Evolutionary conservation across 164 flowering plant genomes (phyloP), one percentile per base, ranked within the genome.

Genomic region (Tetrastigma voinierianum): DNA sequence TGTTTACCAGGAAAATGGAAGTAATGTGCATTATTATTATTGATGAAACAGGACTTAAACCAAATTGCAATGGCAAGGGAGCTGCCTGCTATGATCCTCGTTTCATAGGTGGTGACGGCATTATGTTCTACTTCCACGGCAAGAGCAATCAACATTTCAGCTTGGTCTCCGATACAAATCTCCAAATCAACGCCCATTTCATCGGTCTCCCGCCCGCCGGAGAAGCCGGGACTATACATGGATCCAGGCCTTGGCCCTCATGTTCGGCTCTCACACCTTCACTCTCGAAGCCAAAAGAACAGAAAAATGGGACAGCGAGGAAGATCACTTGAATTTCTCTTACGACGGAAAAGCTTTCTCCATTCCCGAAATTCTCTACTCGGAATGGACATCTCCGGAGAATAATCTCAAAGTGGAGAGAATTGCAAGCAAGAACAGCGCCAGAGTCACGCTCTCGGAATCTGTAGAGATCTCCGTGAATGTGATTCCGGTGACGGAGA

Each of bases 121-220:
- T 78, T 23, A 61, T 73, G n/a, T 79, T 81, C 67, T 81, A 81
- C 52, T 81, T 81, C 78, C 85, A 82, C 56, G 83, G 85, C 17
- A 71, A 65, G 62, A 68, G 61, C 18, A 63, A 70, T 49, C 46
- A 72, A 40, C 56, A 71, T 62, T 82, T 77, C 77, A 70, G 69
- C 58, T 52, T 79, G n/a, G 80, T 82, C 14, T 81, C 80, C 11
- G 85, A 81, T 57, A 25, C 2, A 17, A 70, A 76, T 67, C 65
- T 78, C 18, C 85, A 82, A 18, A 75, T 82, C 64, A 82, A 82
- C 43, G 81, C 80, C 20, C 78, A 70, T 13, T 80, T 82, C 72
- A 79, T 82, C 5, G 83, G 85, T 9, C 61, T 65, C 17, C 61
- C 83, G 9, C 83, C 81, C 0, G 66, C 64, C 13, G 83, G 81